Evolutionary conservation across 129 eudicot genomes (phyloP).

Genomic region (Saposhnikovia divaricata): DNA sequence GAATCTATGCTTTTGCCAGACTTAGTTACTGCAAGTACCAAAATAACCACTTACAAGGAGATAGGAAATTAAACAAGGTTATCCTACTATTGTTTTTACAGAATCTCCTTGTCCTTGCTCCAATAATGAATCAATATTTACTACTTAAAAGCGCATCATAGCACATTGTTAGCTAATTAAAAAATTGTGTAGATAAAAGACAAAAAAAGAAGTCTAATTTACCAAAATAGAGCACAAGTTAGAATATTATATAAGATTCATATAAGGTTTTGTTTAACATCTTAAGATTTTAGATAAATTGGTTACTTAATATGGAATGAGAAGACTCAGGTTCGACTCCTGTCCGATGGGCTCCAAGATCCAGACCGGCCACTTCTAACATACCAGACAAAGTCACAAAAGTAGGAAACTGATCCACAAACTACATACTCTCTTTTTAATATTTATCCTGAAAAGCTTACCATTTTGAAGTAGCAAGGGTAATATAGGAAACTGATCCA

Average conservation of each 20-base stretch:
- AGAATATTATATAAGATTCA: too few species aligned
- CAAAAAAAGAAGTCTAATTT: neutral
- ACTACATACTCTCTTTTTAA: neutral
- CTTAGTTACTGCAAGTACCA: conserved; percentile 35
- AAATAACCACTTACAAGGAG: neutral
- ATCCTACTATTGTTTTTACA: neutral
- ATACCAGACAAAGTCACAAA: neutral
- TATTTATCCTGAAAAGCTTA: neutral
- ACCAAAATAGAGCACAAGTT: neutral
- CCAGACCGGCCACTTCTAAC: too few species aligned
- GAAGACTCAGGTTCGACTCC: too few species aligned
- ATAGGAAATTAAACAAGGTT: neutral
- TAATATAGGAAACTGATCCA: too few species aligned
- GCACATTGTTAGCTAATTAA: neutral
- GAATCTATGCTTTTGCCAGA: conserved; percentile 55
- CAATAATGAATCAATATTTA: neutral
- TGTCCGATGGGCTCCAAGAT: too few species aligned
- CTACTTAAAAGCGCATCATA: neutral
- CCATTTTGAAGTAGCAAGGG: neutral
- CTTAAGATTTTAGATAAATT: too few species aligned
- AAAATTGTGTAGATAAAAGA: neutral
- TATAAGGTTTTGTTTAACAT: too few species aligned
- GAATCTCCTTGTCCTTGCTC: neutral
- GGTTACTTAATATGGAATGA: too few species aligned
- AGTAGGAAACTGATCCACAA: neutral